Percentiles rank a stretch among this genome's conserved stretches.
Conservation (phyloP, 2,329 filamentous ascomycete species). For the Gremmenia infestans region DNA sequence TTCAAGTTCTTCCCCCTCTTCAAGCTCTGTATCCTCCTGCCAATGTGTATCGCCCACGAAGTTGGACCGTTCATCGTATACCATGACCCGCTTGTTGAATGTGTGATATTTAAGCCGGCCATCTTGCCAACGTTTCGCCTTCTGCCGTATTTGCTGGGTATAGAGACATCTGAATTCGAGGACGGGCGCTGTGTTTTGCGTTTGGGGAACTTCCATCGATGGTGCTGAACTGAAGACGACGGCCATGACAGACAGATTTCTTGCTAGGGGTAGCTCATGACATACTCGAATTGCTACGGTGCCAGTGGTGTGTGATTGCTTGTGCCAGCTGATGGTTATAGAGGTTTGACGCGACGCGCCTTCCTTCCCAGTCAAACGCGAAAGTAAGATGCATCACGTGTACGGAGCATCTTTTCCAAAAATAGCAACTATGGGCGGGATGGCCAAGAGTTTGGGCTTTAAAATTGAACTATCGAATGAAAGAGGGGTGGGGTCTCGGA, state of each 20-base stretch:
- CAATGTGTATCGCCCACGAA: constrained; percentile 83
- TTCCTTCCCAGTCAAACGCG: not conserved
- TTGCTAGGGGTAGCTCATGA: not conserved
- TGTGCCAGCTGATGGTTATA: too few species aligned
- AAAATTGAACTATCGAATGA: too few species aligned
- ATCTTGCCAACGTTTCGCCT: constrained; percentile 93
- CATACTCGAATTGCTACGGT: not conserved
- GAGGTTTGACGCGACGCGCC: constrained; percentile 2
- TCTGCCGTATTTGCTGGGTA: constrained; percentile 77
- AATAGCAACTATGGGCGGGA: not conserved
- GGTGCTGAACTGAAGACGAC: not conserved
- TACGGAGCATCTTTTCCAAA: not conserved
- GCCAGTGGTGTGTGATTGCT: too few species aligned
- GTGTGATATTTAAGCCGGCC: constrained; percentile 81
- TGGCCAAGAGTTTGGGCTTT: not conserved
- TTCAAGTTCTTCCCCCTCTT: constrained; percentile 76
- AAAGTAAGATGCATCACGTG: not conserved
- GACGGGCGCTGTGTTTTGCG: constrained; percentile 62
- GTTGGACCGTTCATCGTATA: constrained; percentile 76
- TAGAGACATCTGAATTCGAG: constrained; percentile 82
- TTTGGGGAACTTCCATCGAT: constrained; percentile 21
- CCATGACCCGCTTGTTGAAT: constrained; percentile 88
- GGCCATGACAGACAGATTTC: constrained; percentile 3
- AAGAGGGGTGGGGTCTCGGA: too few species aligned
- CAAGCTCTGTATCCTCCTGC: constrained; percentile 62